phyloP scores from a whole-genome alignment of 148 eudicot genomes.

The Camellia granthamiana region DNA sequence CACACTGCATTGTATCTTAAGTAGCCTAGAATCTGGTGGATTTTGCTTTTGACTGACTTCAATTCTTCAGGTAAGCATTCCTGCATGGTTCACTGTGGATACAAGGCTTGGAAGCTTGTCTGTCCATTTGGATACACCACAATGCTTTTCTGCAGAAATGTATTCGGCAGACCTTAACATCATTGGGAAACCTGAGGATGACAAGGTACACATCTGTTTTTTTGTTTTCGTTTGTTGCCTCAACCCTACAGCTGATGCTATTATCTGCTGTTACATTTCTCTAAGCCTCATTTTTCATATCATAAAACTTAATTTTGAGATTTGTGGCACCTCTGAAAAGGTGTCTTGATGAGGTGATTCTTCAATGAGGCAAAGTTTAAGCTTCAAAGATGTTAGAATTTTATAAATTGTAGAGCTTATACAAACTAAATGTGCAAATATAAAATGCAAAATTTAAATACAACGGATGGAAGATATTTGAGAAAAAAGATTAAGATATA shows the following conservation, averaged over 20 bases:
- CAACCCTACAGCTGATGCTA: neutral
- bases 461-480: neutral
- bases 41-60: constrained; percentile 18
- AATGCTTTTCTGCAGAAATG: constrained; percentile 99
- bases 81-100: constrained; percentile 91
- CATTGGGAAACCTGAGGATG: constrained; percentile 87
- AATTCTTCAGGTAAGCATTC: constrained; percentile 77
- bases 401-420: neutral
- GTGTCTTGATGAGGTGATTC: neutral
- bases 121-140: constrained; percentile 89
- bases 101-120: constrained; percentile 96
- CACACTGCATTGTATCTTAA: neutral
- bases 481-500: neutral
- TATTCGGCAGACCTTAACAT: constrained; percentile 89
- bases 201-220: constrained; percentile 54
- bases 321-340: neutral
- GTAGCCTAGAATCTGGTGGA: neutral
- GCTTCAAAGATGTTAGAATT: neutral
- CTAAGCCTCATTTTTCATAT: neutral
- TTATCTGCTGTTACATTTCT: neutral
- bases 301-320: neutral
- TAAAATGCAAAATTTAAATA: neutral
- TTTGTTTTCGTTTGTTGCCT: neutral
- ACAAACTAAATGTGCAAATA: neutral
- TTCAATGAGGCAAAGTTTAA: neutral